Evolutionary conservation across 441 rosid species (phyloP).

Genomic region (Jatropha podagrica): DNA sequence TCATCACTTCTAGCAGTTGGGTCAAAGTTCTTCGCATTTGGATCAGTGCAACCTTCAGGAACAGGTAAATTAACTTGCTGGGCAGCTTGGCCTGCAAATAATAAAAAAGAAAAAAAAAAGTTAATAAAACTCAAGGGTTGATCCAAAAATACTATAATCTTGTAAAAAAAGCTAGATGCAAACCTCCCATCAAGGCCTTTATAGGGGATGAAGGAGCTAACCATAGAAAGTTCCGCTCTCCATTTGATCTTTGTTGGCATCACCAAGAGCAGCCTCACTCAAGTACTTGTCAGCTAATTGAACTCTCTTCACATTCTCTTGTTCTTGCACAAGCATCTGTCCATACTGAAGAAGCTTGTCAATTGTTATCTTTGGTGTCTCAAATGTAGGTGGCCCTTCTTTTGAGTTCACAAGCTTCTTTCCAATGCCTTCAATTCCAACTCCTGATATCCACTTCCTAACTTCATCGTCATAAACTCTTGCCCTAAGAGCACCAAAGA

Average conservation of each 20-base stretch:
- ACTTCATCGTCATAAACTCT: constrained; percentile 98
- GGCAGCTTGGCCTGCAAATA: constrained; percentile 69
- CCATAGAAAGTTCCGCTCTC: constrained; percentile 73
- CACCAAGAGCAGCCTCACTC: constrained; percentile 88
- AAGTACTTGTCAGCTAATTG: constrained; percentile 91
- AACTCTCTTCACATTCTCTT: constrained; percentile 97
- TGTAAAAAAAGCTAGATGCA: not conserved
- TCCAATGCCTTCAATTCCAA: constrained; percentile 68
- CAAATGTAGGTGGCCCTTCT: constrained; percentile 78
- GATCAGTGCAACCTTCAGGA: constrained; percentile 91
- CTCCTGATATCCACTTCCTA: constrained; percentile 70
- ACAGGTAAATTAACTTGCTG: constrained; percentile 73
- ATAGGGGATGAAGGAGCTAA: constrained; percentile 43
- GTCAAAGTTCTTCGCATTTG: constrained; percentile 62
- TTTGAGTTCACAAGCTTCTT: constrained; percentile 88
- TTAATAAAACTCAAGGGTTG: not conserved
- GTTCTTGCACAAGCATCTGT: constrained; percentile 84
- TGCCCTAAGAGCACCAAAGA: constrained; percentile 95
- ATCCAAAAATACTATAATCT: not conserved
- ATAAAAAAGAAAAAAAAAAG: not conserved
- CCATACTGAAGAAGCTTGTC: constrained; percentile 85
- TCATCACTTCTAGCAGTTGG: constrained; percentile 97
- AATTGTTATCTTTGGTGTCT: constrained; percentile 74
- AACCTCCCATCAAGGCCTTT: constrained; percentile 31
- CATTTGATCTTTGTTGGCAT: constrained; percentile 73